These are phyloP conservation scores for Kodamaea sp. DNA, from an alignment of 1,139 yeast genomes.

Conservation along the genomic window DNA sequence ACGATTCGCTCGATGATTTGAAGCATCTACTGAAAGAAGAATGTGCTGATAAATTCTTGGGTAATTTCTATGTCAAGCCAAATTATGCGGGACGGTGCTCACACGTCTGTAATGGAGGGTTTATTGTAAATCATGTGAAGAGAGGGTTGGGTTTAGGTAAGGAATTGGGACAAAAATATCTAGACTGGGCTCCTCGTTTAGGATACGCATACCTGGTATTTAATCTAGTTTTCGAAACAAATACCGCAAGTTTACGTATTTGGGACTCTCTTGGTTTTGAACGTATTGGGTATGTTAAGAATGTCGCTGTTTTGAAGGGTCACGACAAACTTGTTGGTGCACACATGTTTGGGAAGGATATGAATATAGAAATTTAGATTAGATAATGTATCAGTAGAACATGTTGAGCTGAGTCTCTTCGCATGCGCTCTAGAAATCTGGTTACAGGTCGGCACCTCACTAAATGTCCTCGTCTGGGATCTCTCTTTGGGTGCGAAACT, in stretches of 20 bases:
- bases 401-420: neutral
- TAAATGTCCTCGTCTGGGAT: too few species aligned
- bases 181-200: conserved; percentile 62
- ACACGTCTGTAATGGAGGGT: conserved; percentile 79
- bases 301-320: conserved; percentile 66
- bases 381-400: neutral
- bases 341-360: conserved; percentile 56
- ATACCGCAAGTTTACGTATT: conserved; percentile 59
- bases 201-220: conserved; percentile 81
- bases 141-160: conserved; percentile 65
- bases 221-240: conserved; percentile 74
- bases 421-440: neutral
- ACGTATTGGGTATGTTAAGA: conserved; percentile 63
- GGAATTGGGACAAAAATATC: conserved; percentile 56
- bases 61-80: conserved; percentile 73
- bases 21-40: conserved; percentile 16
- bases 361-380: neutral
- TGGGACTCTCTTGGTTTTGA: conserved; percentile 80
- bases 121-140: conserved; percentile 51
- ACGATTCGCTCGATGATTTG: conserved; percentile 13
- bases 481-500: too few species aligned
- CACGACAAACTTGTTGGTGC: conserved; percentile 62
- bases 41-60: conserved; percentile 51
- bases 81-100: conserved; percentile 75
- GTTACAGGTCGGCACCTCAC: too few species aligned